These are phyloP conservation scores for Lactarius sp. DNA, from an alignment of 768 basidiomycete genomes.

Conservation along the genomic window DNA sequence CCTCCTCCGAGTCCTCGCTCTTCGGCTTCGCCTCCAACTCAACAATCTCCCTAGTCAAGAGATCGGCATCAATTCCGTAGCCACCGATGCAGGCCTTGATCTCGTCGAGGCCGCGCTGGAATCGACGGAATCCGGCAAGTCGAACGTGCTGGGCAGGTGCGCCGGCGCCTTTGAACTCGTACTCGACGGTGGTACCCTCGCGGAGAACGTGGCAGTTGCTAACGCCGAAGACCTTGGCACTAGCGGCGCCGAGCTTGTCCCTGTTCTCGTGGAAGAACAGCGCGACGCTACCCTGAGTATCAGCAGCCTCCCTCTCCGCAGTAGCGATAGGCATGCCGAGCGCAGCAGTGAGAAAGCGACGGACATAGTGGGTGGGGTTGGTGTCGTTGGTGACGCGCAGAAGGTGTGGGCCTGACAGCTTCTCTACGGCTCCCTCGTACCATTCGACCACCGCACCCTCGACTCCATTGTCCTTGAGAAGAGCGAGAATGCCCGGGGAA, in stretches of 20 bases:
- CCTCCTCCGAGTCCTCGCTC: neutral
- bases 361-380: neutral
- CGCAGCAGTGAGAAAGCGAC: neutral
- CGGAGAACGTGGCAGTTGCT: conserved; percentile 33
- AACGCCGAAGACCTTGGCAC: conserved; percentile 30
- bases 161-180: neutral
- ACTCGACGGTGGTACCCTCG: conserved; percentile 28
- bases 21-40: neutral
- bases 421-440: neutral
- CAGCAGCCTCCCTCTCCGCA: neutral
- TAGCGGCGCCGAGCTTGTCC: conserved; percentile 26
- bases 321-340: neutral
- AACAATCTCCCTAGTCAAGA: neutral
- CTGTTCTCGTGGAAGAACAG: conserved; percentile 4
- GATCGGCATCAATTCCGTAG: neutral
- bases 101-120: neutral
- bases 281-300: neutral
- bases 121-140: neutral
- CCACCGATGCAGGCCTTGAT: neutral
- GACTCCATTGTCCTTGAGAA: neutral
- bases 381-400: neutral
- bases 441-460: neutral
- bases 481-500: conserved; percentile 24
- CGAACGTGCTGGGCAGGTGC: neutral
- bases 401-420: neutral